Evolutionary conservation across 345 rosid species (phyloP).

Genomic region (Kernera saxatilis): DNA sequence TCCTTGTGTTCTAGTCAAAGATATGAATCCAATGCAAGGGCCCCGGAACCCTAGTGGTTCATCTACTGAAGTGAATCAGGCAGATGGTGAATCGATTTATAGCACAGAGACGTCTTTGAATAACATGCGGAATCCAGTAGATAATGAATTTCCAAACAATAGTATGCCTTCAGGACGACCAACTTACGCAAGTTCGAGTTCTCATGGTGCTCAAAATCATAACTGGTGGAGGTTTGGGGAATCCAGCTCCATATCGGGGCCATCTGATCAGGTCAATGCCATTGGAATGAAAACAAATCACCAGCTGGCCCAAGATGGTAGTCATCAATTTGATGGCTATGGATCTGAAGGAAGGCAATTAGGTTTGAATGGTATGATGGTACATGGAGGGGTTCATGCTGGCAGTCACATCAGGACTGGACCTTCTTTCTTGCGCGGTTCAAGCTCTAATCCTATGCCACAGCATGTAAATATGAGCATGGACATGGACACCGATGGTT

Average conservation of each 20-base stretch:
- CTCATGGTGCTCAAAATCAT: constrained; percentile 40
- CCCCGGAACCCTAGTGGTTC: constrained; percentile 42
- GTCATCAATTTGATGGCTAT: constrained; percentile 32
- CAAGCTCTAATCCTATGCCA: constrained; percentile 42
- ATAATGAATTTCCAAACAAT: constrained; percentile 36
- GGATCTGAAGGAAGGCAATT: constrained; percentile 48
- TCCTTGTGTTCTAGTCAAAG: constrained; percentile 25
- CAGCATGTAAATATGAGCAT: constrained; percentile 37
- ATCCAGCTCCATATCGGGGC: constrained; percentile 43
- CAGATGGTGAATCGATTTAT: constrained; percentile 46
- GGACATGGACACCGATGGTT: constrained; percentile 36
- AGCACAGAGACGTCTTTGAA: constrained; percentile 37
- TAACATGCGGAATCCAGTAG: constrained; percentile 44
- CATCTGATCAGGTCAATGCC: constrained; percentile 40
- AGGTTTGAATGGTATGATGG: constrained; percentile 3
- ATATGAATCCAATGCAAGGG: constrained; percentile 57
- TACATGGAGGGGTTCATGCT: constrained; percentile 19
- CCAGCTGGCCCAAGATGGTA: constrained; percentile 36
- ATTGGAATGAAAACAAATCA: constrained; percentile 48
- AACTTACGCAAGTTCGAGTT: constrained; percentile 31
- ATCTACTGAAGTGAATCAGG: constrained; percentile 46
- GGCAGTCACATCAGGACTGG: constrained; percentile 41
- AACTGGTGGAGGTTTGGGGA: constrained; percentile 63
- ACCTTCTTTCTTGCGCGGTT: constrained; percentile 43
- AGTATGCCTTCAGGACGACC: constrained; percentile 38